phyloP scores from a whole-genome alignment of 2,329 filamentous ascomycete species.

The Gremmenia infestans region DNA sequence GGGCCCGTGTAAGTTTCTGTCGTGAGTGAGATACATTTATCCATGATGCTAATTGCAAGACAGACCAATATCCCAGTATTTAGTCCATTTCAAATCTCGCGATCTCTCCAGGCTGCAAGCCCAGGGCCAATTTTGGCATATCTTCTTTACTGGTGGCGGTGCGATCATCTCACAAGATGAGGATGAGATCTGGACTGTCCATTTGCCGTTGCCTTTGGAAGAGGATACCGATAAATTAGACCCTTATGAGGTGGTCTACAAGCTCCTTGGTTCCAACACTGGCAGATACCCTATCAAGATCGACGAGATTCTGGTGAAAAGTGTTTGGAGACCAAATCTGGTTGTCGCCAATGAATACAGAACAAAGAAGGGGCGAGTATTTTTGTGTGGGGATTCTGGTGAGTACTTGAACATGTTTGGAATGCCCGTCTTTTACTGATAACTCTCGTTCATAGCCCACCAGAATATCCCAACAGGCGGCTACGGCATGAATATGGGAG shows the following conservation, averaged over 20 bases:
- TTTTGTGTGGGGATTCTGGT: conserved; percentile 31
- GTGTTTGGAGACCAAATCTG: conserved; percentile 30
- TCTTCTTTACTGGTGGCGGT: conserved; percentile 16
- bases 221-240: conserved; percentile 19
- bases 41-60: neutral
- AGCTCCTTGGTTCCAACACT: conserved; percentile 19
- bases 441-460: conserved; percentile 19
- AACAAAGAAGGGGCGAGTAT: conserved; percentile 13
- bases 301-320: conserved; percentile 32
- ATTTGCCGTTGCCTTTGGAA: conserved; percentile 17
- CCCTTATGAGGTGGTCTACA: conserved; percentile 23
- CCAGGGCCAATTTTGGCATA: conserved; percentile 22
- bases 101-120: conserved; percentile 8
- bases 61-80: conserved; percentile 10
- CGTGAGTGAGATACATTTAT: neutral
- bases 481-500: conserved; percentile 33
- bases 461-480: conserved; percentile 31
- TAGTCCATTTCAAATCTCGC: conserved; percentile 21
- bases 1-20: neutral
- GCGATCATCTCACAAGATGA: conserved; percentile 25
- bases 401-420: neutral
- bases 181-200: conserved; percentile 30
- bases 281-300: conserved; percentile 25
- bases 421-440: no score
- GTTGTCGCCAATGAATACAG: conserved; percentile 26